These are phyloP conservation scores for Pyrrhoderma noxium DNA, from an alignment of 1,284 basidiomycete species.

Conservation along the genomic window DNA sequence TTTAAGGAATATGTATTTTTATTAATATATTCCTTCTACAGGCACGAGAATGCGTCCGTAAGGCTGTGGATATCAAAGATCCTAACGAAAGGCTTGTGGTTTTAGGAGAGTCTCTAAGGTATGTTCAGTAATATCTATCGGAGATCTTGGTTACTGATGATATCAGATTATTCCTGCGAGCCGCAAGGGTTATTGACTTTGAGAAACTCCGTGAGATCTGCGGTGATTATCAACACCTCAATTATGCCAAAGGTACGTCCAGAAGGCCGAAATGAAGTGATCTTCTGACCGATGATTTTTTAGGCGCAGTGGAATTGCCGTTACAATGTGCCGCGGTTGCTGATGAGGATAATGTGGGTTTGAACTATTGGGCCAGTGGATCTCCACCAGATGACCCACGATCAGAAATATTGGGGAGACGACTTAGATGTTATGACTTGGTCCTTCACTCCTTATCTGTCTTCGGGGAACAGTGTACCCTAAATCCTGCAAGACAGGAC, in stretches of 20 bases:
- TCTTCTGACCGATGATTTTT: conserved; percentile 8
- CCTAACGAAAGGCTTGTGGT: conserved; percentile 64
- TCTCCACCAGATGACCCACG: conserved; percentile 57
- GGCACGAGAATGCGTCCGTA: conserved; percentile 91
- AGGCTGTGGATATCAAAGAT: conserved; percentile 79
- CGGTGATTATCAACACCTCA: conserved; percentile 78
- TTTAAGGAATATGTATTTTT: conserved; percentile 14
- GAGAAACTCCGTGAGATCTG: conserved; percentile 82
- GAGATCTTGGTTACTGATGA: neutral
- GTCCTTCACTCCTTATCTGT: conserved; percentile 75
- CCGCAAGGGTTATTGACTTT: conserved; percentile 77
- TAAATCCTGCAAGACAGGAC: conserved; percentile 34
- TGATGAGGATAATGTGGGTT: conserved; percentile 73
- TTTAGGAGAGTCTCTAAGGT: conserved; percentile 80
- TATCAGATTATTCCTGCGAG: conserved; percentile 77
- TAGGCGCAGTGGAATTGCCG: conserved; percentile 83
- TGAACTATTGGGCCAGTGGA: conserved; percentile 72
- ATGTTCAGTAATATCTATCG: conserved; percentile 13
- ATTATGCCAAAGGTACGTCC: conserved; percentile 67
- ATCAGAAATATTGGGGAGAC: conserved; percentile 48
- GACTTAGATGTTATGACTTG: conserved; percentile 75
- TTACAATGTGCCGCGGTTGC: conserved; percentile 76
- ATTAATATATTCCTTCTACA: conserved; percentile 26
- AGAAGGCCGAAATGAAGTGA: conserved; percentile 5
- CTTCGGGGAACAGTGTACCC: conserved; percentile 61